Evolutionary conservation across 176 grass and related monocot genomes (phyloP), one percentile per base, ranked within the genome.

Genomic region (Microstegium vimineum): DNA sequence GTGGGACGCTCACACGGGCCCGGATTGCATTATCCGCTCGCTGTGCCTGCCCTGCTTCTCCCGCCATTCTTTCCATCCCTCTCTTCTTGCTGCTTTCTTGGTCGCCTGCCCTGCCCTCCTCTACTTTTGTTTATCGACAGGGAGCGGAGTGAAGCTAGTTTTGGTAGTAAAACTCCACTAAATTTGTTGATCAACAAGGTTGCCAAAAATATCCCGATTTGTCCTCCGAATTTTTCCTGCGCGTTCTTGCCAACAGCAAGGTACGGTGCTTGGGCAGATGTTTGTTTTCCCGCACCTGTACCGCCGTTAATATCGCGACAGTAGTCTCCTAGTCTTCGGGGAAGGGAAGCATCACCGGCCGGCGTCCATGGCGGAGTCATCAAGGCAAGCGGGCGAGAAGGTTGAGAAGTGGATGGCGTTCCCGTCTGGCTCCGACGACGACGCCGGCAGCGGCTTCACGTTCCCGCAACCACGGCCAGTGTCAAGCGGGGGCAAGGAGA

Each of bases 21-120:
- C 54, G 82, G 77, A 85, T 85, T 81, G 87, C 63, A 71, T 71
- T 89, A 89, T 89, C 87, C 63, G 67, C 71, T 85, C 70, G 76
- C 69, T 25, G 15, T 6, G 30, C 27, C 17, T 56, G 20, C 69
- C 69, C 76, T 62, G 66, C 83, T 72, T 45, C 83, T 14, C 41
- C 41, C 83, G 83, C 75, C 83, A 73, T 84, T 83, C 60, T 59
- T n/a, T n/a, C n/a, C n/a, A n/a, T n/a, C n/a, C n/a, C n/a, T 45
- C 12, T 8, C 22, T 8, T 25, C 32, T 36, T 17, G 8, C 77
- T 34, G 18, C 73, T 35, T 22, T 34, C 62, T 25, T 2, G 13
- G 69, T 46, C 23, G 5, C 23, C 20, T 18, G 16, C 16, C 3
- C 5, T 12, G 2, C 1, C n/a, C n/a, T n/a, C n/a, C 0, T 43